Evolutionary conservation across 331 rosid genomes (phyloP).

Genomic region (Rhamnella rubrinervis): DNA sequence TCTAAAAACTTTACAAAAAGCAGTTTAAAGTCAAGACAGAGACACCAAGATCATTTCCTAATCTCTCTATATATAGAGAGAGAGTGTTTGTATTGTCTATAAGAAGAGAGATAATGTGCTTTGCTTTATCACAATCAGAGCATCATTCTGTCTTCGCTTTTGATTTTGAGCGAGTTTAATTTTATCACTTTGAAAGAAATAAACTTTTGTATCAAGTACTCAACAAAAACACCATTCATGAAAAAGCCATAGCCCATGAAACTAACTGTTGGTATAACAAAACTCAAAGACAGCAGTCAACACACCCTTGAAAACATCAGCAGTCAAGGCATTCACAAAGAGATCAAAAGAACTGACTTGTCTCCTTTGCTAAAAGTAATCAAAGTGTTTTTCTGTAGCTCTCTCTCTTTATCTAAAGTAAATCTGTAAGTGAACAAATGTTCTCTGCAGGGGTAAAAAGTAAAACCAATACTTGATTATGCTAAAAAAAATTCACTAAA

Average conservation of each 20-base stretch:
- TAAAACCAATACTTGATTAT: not conserved
- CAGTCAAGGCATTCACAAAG: conserved; percentile 40
- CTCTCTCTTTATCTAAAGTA: conserved; percentile 26
- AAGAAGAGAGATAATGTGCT: conserved; percentile 15
- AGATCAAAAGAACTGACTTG: conserved; percentile 33
- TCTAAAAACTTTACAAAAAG: conserved; percentile 12
- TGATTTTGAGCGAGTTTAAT: conserved; percentile 30
- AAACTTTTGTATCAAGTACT: conserved; percentile 41
- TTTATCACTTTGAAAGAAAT: conserved; percentile 29
- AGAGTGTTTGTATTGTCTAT: not conserved
- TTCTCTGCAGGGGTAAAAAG: not conserved
- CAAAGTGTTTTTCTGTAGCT: conserved; percentile 47
- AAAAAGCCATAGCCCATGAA: not conserved
- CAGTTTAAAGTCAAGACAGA: conserved; percentile 27
- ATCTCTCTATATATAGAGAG: not conserved
- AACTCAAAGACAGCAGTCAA: not conserved
- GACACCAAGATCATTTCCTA: conserved; percentile 17
- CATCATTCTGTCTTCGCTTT: conserved; percentile 53
- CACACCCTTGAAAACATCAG: conserved; percentile 18
- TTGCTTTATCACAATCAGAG: conserved; percentile 21
- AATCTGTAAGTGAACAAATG: conserved; percentile 18
- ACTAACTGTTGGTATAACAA: not conserved
- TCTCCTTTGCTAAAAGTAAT: conserved; percentile 48
- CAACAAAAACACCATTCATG: conserved; percentile 16
- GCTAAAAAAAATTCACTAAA: too few species aligned